Percentiles rank a stretch among this genome's conserved stretches.
phyloP scores from a whole-genome alignment of 1,284 basidiomycete species.

The Heterobasidion parviporum region DNA sequence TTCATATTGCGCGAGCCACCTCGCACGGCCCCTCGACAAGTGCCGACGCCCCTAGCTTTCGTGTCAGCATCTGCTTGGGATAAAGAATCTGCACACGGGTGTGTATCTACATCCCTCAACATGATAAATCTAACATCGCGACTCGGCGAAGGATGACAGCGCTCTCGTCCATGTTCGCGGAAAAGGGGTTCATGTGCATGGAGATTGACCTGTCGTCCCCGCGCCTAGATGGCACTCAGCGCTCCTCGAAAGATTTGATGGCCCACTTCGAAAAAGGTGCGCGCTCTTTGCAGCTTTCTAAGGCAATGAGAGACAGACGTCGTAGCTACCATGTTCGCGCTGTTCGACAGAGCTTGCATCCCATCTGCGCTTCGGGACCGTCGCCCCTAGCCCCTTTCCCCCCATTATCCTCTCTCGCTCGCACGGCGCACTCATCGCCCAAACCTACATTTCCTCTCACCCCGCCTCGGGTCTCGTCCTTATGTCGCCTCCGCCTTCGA shows the following conservation, averaged over 20 bases:
- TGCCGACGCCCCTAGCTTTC: slow-evolving; percentile 41
- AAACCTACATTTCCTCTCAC: slow-evolving; percentile 60
- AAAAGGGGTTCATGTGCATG: slow-evolving; percentile 53
- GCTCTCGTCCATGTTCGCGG: slow-evolving; percentile 40
- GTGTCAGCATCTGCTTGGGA: slow-evolving; percentile 16
- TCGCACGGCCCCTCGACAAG: slow-evolving; percentile 32
- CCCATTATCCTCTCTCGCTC: slow-evolving; percentile 54
- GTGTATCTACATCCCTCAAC: not conserved
- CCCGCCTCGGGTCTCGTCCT: slow-evolving; percentile 54
- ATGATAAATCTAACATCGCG: not conserved
- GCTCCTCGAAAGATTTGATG: slow-evolving; percentile 1
- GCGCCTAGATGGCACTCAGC: slow-evolving; percentile 18
- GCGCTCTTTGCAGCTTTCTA: not conserved
- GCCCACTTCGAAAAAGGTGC: not conserved
- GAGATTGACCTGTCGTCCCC: slow-evolving; percentile 41
- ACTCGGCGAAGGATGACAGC: slow-evolving; percentile 23
- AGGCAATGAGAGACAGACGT: not conserved
- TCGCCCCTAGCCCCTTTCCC: slow-evolving; percentile 47
- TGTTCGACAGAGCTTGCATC: slow-evolving; percentile 27
- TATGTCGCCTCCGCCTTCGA: slow-evolving; percentile 45
- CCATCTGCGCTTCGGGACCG: slow-evolving; percentile 24
- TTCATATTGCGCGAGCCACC: slow-evolving; percentile 28
- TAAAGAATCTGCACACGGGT: slow-evolving; percentile 10
- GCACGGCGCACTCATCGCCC: slow-evolving; percentile 45
- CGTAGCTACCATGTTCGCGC: not conserved